These are phyloP conservation scores for Cercospora sp. DNA, from an alignment of 2,329 filamentous ascomycete genomes.

Conservation along the genomic window DNA sequence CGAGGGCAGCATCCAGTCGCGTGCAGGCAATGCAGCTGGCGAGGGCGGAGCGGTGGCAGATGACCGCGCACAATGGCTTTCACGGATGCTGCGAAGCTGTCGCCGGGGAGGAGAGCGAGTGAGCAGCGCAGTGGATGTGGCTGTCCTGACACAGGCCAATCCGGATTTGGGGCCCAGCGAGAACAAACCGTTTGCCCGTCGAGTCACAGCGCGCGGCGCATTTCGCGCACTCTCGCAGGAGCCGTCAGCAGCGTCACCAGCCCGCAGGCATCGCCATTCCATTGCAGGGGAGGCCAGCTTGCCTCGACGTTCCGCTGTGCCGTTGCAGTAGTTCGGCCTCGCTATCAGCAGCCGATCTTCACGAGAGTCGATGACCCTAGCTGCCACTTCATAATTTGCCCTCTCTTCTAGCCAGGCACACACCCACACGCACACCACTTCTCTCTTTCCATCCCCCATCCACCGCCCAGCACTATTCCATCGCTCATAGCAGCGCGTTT, in stretches of 20 bases:
- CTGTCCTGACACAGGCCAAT: neutral
- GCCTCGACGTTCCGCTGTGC: neutral
- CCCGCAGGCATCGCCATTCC: neutral
- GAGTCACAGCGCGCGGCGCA: constrained; percentile 2
- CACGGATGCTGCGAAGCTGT: neutral
- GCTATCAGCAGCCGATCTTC: neutral
- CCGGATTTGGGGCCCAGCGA: neutral
- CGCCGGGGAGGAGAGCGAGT: neutral
- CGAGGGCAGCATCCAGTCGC: neutral
- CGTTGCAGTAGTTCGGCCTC: neutral
- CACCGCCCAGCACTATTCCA: constrained; percentile 17
- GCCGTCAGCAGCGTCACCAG: neutral
- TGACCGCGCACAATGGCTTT: constrained; percentile 1
- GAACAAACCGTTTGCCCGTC: constrained; percentile 6
- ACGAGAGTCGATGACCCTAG: constrained; percentile 2
- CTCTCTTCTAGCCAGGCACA: constrained; percentile 12
- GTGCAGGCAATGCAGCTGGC: neutral
- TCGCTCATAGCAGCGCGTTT: constrained; percentile 66
- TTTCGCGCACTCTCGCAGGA: neutral
- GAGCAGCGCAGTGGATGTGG: neutral
- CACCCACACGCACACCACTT: constrained; percentile 1
- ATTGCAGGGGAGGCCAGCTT: neutral
- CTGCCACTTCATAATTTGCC: constrained; percentile 3
- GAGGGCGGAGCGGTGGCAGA: constrained; percentile 15
- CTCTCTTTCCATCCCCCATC: constrained; percentile 9